A percentile compares a stretch with the other conserved stretches of the same genome.
Conservation (phyloP, 2,329 filamentous ascomycete species). For the Nemania sp. region DNA sequence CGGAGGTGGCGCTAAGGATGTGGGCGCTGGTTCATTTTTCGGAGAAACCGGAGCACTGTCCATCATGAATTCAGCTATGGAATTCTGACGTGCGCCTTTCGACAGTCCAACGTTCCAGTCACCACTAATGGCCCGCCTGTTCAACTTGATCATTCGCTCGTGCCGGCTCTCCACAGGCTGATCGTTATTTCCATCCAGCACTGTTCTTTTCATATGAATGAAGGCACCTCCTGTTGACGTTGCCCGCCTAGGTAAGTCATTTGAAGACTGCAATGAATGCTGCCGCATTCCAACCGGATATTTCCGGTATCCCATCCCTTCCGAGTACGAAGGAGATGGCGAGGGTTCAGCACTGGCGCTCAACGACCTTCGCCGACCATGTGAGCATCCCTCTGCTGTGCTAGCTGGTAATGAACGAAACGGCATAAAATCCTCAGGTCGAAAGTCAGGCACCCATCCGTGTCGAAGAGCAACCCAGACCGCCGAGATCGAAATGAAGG, state of each 20-base stretch:
- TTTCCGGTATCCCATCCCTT: conserved; percentile 22
- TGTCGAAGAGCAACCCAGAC: conserved; percentile 55
- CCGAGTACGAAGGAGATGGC: conserved; percentile 14
- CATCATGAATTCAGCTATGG: conserved; percentile 27
- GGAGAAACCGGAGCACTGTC: conserved; percentile 1
- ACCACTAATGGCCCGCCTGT: conserved; percentile 36
- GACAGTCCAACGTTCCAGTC: conserved; percentile 34
- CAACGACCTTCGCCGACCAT: conserved; percentile 28
- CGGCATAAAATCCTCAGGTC: conserved; percentile 34
- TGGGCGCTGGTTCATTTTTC: conserved; percentile 7
- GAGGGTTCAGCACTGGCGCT: conserved; percentile 26
- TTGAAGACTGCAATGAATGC: conserved; percentile 25
- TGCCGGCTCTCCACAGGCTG: conserved; percentile 12
- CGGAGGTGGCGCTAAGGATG: conserved; percentile 25
- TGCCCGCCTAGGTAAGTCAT: conserved; percentile 43
- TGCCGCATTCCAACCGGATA: conserved; percentile 17
- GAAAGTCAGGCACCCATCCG: conserved; percentile 47
- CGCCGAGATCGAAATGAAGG: conserved; percentile 55
- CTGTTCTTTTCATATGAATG: conserved; percentile 45
- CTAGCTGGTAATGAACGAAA: conserved; percentile 19
- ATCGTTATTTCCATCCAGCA: conserved; percentile 20
- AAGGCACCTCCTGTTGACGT: conserved; percentile 53
- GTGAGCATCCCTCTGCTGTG: conserved; percentile 7
- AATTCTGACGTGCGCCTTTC: conserved; percentile 26
- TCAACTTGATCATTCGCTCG: conserved; percentile 20